These are phyloP conservation scores for Phaeosphaeriaceae sp. DNA, from an alignment of 2,329 filamentous ascomycete genomes.

Conservation along the genomic window DNA sequence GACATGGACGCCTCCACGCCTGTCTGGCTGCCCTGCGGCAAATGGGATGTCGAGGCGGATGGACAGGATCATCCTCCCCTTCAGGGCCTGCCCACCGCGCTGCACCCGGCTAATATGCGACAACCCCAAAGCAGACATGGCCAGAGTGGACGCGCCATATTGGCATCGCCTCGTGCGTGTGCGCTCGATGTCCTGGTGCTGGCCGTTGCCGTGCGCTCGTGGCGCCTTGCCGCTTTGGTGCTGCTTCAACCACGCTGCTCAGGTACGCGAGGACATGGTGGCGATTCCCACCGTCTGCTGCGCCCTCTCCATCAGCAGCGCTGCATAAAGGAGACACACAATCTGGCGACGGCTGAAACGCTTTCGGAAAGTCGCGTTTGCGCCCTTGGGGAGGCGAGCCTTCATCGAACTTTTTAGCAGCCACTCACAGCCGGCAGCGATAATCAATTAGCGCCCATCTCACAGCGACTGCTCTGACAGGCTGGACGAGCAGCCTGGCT, in stretches of 20 bases:
- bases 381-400: slow-evolving; percentile 34
- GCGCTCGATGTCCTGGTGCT: slow-evolving; percentile 17
- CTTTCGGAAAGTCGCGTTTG: slow-evolving; percentile 41
- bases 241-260: slow-evolving; percentile 21
- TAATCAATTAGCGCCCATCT: slow-evolving; percentile 47
- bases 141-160: slow-evolving; percentile 37
- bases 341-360: slow-evolving; percentile 42
- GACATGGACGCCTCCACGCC: slow-evolving; percentile 31
- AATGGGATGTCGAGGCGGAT: slow-evolving; percentile 42
- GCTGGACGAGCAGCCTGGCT: slow-evolving; percentile 19
- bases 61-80: slow-evolving; percentile 29
- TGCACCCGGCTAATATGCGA: slow-evolving; percentile 41
- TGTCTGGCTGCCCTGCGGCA: slow-evolving; percentile 32
- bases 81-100: slow-evolving; percentile 31
- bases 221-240: slow-evolving; percentile 26
- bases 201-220: slow-evolving; percentile 41
- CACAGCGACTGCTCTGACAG: slow-evolving; percentile 41
- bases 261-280: slow-evolving; percentile 42
- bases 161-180: slow-evolving; percentile 38
- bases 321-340: slow-evolving; percentile 45
- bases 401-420: slow-evolving; percentile 44
- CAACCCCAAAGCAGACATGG: slow-evolving; percentile 30
- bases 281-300: slow-evolving; percentile 31
- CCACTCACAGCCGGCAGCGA: slow-evolving; percentile 42
- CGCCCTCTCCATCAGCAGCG: slow-evolving; percentile 34